Evolutionary conservation across 116 monocot genomes (phyloP).

Genomic region (Zostera marina): DNA sequence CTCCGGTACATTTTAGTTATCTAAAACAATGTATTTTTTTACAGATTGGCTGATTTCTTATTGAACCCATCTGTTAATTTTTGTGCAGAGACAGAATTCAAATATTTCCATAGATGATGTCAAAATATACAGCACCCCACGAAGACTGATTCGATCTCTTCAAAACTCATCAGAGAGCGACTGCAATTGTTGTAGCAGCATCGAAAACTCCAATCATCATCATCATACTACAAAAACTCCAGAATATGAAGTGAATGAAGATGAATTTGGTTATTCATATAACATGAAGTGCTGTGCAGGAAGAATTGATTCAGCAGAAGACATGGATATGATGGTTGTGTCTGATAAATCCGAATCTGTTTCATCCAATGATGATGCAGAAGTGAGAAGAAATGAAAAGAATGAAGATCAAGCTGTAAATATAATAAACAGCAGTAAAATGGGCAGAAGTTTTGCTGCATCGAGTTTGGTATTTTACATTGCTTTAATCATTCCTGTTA

Average conservation of each 20-base stretch:
- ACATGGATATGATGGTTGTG: constrained; percentile 9
- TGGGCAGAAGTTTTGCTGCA: constrained; percentile 4
- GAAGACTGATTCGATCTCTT: constrained; percentile 62
- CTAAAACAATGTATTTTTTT: neutral
- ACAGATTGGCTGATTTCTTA: neutral
- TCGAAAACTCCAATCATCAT: neutral
- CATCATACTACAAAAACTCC: constrained; percentile 8
- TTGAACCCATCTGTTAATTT: neutral
- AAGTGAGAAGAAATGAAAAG: constrained; percentile 3
- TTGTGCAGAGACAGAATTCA: constrained; percentile 25
- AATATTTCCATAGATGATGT: constrained; percentile 29
- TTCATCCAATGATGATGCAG: constrained; percentile 36
- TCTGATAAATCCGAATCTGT: constrained; percentile 44
- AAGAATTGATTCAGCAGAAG: neutral
- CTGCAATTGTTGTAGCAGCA: constrained; percentile 1
- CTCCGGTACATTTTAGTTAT: neutral
- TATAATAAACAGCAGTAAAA: neutral
- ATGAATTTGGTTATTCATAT: constrained; percentile 11
- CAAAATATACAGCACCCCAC: constrained; percentile 46
- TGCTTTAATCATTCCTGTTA: constrained; percentile 10
- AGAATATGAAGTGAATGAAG: constrained; percentile 1
- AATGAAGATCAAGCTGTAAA: neutral
- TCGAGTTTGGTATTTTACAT: constrained; percentile 17
- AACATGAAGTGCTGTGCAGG: constrained; percentile 4
- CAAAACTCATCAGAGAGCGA: constrained; percentile 31